Conservation (phyloP, 75 land plant genomes). For the Selaginella tamariscina region DNA sequence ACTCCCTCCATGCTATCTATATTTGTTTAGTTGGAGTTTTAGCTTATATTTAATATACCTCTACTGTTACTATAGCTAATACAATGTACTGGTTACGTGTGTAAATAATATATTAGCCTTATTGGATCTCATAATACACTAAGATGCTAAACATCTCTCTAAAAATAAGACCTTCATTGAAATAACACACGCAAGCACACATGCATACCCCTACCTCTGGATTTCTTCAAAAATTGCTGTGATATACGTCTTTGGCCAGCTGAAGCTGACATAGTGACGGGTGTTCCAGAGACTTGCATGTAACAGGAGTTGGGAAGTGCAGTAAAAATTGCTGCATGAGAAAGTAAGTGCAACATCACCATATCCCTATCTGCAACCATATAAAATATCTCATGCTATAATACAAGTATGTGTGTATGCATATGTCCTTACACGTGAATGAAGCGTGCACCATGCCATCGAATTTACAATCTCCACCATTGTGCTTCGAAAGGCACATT, state of each 20-base stretch:
- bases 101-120: not conserved
- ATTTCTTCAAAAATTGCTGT: not conserved
- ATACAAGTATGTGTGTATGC: not conserved
- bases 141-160: too few species aligned
- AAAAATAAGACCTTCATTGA: not conserved
- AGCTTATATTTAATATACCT: not conserved
- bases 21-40: too few species aligned
- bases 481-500: constrained; percentile 9
- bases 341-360: constrained; percentile 25
- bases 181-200: too few species aligned
- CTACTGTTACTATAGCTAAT: not conserved
- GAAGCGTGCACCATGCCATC: constrained; percentile 10
- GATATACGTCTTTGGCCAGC: not conserved
- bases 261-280: constrained; percentile 17
- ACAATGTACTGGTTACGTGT: not conserved
- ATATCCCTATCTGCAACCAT: constrained; percentile 27
- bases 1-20: too few species aligned
- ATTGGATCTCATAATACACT: too few species aligned
- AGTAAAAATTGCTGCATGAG: constrained; percentile 24
- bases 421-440: constrained; percentile 15
- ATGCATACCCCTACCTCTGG: too few species aligned
- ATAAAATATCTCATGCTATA: not conserved
- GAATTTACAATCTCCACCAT: constrained; percentile 15
- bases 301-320: constrained; percentile 24
- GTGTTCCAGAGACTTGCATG: constrained; percentile 26